Evolutionary conservation across 2,329 filamentous ascomycete species (phyloP), one percentile per base, ranked within the genome.

Genomic region (Plectosphaerella plurivora): DNA sequence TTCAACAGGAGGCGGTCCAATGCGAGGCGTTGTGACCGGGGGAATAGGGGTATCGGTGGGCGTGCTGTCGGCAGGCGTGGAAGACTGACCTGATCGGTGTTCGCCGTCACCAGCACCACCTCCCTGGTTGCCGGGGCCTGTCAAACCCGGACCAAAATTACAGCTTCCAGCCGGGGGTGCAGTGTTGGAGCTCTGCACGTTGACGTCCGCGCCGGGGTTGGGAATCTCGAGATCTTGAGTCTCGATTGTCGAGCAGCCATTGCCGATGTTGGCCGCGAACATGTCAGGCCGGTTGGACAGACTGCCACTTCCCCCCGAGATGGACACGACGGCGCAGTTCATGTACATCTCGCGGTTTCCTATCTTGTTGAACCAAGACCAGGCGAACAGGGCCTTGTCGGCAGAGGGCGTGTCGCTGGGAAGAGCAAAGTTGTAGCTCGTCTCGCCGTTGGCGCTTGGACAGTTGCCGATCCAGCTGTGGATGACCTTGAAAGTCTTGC

Each of bases 331-430:
- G 0, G 83, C 83, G 58, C 84, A 88, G 65, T 87, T 84, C 81
- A 86, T 86, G 70, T 88, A 88, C 77, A 86, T 84, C 62, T 87
- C 84, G 16, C 83, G 73, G 61, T 85, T 86, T 1, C 84, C 83
- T 24, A 82, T 59, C 54, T 76, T 75, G 66, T 85, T 85, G 66
- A 84, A 83, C 80, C 79, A 83, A 3, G 78, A 80, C 84, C 84
- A 87, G 2, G 77, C 77, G 12, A 87, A 70, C 1, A 87, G 63
- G 8, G 78, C 81, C 71, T 47, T 59, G 53, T 59, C 56, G n/a
- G 81, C 72, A 0, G 59, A n/a, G 1, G 78, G 77, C 0, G 76
- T 76, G 52, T 77, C 74, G 3, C 60, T 62, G 0, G 83, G 83
- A 5, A 86, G 68, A 1, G 71, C 76, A 60, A 86, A 86, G 47